Conservation (phyloP, 2,329 filamentous ascomycete genomes). For the Sclerotinia glacialis region DNA sequence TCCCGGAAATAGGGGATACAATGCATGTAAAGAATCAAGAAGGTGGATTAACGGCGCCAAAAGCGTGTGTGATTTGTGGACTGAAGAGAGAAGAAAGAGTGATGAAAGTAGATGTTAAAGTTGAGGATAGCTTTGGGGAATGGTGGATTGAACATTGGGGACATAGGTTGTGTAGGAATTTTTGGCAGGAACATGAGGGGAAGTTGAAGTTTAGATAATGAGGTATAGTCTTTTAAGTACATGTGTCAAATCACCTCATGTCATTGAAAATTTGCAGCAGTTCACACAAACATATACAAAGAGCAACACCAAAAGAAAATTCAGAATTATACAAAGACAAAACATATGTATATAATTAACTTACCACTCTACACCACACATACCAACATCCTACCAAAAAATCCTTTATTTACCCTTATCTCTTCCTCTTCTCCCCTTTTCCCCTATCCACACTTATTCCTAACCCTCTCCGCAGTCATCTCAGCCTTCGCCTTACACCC, state of each 20-base stretch:
- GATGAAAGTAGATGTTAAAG: constrained; percentile 62
- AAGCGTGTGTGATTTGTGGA: constrained; percentile 81
- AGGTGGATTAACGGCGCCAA: constrained; percentile 69
- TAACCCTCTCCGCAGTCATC: background rate
- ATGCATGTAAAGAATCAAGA: constrained; percentile 67
- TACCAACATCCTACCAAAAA: background rate
- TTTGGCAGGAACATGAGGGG: constrained; percentile 77
- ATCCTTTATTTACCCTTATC: background rate
- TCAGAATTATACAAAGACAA: background rate
- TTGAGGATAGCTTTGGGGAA: constrained; percentile 91
- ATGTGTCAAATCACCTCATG: background rate
- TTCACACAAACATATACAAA: background rate
- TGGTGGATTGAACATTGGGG: constrained; percentile 95
- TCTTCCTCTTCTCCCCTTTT: background rate
- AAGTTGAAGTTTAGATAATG: constrained; percentile 49
- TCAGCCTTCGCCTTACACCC: background rate
- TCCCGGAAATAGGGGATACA: constrained; percentile 71
- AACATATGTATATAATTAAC: background rate
- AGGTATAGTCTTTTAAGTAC: background rate
- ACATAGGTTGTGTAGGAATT: constrained; percentile 73
- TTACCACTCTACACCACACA: background rate
- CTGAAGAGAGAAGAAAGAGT: constrained; percentile 84
- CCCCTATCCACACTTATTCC: background rate
- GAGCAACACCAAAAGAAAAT: background rate
- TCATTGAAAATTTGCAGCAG: background rate